A percentile compares a stretch with the other conserved stretches of the same genome.
phyloP scores from a whole-genome alignment of 2,329 filamentous ascomycete species.

The Aspergillus jensenii region DNA sequence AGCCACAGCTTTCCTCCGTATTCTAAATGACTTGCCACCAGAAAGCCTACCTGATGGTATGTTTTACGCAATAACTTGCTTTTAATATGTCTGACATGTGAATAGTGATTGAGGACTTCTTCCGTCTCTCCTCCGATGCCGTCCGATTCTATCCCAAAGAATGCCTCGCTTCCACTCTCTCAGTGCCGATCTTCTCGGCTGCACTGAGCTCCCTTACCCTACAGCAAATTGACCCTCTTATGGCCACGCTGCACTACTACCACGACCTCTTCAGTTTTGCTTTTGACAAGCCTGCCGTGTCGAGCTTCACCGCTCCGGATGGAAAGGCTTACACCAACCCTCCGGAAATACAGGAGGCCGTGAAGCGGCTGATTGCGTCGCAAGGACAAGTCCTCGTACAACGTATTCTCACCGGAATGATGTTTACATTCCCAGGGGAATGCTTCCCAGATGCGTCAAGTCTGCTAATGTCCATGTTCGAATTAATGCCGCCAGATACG shows the following conservation, averaged over 20 bases:
- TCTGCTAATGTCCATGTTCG: slow-evolving; percentile 85
- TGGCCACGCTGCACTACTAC: slow-evolving; percentile 88
- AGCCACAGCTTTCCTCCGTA: slow-evolving; percentile 82
- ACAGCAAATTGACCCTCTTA: slow-evolving; percentile 87
- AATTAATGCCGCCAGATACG: slow-evolving; percentile 77
- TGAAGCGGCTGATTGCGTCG: slow-evolving; percentile 68
- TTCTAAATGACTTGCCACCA: slow-evolving; percentile 79
- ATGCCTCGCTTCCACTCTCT: slow-evolving; percentile 74
- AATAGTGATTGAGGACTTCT: slow-evolving; percentile 89
- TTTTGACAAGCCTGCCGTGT: slow-evolving; percentile 63
- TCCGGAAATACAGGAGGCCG: slow-evolving; percentile 67
- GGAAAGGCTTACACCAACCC: slow-evolving; percentile 60
- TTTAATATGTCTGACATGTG: slow-evolving; percentile 1
- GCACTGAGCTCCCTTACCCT: slow-evolving; percentile 82
- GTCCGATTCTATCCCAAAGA: slow-evolving; percentile 88
- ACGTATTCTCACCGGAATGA: slow-evolving; percentile 93
- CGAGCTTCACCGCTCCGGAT: slow-evolving; percentile 62
- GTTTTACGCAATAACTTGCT: slow-evolving; percentile 17
- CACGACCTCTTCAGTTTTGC: slow-evolving; percentile 90
- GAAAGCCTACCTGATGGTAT: slow-evolving; percentile 70
- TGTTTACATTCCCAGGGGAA: slow-evolving; percentile 96
- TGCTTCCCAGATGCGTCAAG: slow-evolving; percentile 94
- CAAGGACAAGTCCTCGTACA: slow-evolving; percentile 81
- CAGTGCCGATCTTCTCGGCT: slow-evolving; percentile 81
- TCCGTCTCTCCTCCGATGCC: slow-evolving; percentile 86